Evolutionary conservation across 2,329 filamentous ascomycete genomes (phyloP).

Genomic region (Colletotrichum cereale): DNA sequence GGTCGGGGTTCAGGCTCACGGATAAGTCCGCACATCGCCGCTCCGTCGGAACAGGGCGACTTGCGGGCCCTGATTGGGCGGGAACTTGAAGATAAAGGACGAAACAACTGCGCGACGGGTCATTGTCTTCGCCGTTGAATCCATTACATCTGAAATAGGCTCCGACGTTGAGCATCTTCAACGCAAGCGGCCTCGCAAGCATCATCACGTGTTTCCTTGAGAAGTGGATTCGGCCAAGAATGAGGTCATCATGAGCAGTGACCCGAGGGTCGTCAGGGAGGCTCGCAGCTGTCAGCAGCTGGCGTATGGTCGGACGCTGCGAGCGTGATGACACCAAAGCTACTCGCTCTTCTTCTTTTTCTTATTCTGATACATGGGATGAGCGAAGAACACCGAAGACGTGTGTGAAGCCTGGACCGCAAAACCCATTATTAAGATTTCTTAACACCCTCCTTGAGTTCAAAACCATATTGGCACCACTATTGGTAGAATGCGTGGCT

Average conservation of each 20-base stretch:
- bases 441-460: background rate
- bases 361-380: background rate
- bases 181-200: background rate
- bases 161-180: background rate
- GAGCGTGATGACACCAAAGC: background rate
- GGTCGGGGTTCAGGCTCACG: slow-evolving; percentile 53
- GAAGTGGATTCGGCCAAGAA: background rate
- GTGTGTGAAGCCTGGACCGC: background rate
- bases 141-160: background rate
- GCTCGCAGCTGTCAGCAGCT: background rate
- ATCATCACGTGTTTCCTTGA: background rate
- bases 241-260: slow-evolving; percentile 25
- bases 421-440: too few species aligned
- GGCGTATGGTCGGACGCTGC: background rate
- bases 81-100: slow-evolving; percentile 64
- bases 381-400: background rate
- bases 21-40: slow-evolving; percentile 69
- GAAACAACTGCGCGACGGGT: slow-evolving; percentile 57
- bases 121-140: slow-evolving; percentile 14
- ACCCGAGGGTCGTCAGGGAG: background rate
- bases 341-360: background rate
- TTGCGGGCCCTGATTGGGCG: slow-evolving; percentile 53
- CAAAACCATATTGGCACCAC: background rate
- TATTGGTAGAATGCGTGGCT: too few species aligned
- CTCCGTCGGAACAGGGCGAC: slow-evolving; percentile 75